These are phyloP conservation scores for Lasiodiplodia sp. DNA, from an alignment of 2,329 filamentous ascomycete genomes.

Conservation along the genomic window DNA sequence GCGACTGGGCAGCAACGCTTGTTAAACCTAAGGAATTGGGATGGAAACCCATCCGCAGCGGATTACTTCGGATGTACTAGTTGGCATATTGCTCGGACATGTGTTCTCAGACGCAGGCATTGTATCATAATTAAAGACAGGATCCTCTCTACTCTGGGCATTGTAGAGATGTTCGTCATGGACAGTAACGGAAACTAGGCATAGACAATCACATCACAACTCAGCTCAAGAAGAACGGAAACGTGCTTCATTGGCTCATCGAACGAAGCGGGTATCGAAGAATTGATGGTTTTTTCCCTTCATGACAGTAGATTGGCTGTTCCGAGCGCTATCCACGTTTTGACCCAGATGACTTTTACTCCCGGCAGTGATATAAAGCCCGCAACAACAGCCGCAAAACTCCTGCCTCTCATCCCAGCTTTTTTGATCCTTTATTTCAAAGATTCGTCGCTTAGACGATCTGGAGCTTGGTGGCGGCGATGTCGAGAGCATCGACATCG, in stretches of 20 bases:
- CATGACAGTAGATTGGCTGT: conserved; percentile 32
- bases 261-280: conserved; percentile 29
- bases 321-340: conserved; percentile 30
- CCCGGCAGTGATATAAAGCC: conserved; percentile 25
- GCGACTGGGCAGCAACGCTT: background rate
- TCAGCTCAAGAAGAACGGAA: conserved; percentile 28
- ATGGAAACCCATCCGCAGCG: background rate
- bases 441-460: conserved; percentile 75
- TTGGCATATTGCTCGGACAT: background rate
- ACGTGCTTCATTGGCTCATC: conserved; percentile 28
- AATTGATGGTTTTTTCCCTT: conserved; percentile 20
- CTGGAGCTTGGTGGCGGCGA: conserved; percentile 97
- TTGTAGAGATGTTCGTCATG: background rate
- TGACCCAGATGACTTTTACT: conserved; percentile 30
- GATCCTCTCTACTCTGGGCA: conserved; percentile 4
- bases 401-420: conserved; percentile 22
- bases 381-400: conserved; percentile 28
- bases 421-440: conserved; percentile 10
- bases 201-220: conserved; percentile 13
- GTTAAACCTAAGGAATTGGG: background rate
- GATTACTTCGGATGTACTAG: background rate
- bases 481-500: conserved; percentile 98
- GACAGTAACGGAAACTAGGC: background rate
- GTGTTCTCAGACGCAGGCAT: conserved; percentile 4
- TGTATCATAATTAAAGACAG: background rate